Evolutionary conservation across 768 basidiomycete genomes (phyloP), one percentile per base, ranked within the genome.

Genomic region (Amanita brunnescens): DNA sequence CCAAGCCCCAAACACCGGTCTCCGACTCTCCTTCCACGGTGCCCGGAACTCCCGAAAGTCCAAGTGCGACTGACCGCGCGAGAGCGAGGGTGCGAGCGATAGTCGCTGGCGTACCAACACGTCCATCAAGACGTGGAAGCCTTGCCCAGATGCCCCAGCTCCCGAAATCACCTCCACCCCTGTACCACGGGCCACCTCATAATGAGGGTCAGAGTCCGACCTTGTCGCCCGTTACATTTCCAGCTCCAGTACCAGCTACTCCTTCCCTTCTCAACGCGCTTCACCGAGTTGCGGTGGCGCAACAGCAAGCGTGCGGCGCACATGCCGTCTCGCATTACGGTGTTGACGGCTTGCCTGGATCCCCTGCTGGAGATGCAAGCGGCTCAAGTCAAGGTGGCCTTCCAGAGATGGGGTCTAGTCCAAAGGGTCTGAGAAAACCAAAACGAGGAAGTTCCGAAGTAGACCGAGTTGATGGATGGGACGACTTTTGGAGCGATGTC

Each of bases 181-280:
- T 35, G 37, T 7, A n/a, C 16, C 44, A 34, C n/a, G 23, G 35
- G 14, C 49, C 52, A 30, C 46, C 41, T 23, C 46, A 42, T 29
- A 32, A 29, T 10, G 51, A 48, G 6, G 69, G 68, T 3, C n/a
- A n/a, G n/a, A 66, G 60, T 6, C 61, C 64, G 23, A 63, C 45
- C 5, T 23, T 14, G 18, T n/a, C 24, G 38, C 21, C 48, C 38
- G n/a, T 29, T 18, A 1, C 40, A 5, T 34, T 42, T n/a, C 39
- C 41, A 14, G 41, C 49, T 3, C 42, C 79, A 1, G 75, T 83
- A 1, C 79, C 81, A 4, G 76, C 78, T 20, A 85, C 83, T 2
- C 82, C 83, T 0, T 84, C 83, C 2, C 69, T 84, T 29, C 76
- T 83, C 53, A 72, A 72, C 33, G 83, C 82, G 1, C 63, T 85